phyloP scores from a whole-genome alignment of 352 stramenopile species.

The Pseudoperonospora humuli region DNA sequence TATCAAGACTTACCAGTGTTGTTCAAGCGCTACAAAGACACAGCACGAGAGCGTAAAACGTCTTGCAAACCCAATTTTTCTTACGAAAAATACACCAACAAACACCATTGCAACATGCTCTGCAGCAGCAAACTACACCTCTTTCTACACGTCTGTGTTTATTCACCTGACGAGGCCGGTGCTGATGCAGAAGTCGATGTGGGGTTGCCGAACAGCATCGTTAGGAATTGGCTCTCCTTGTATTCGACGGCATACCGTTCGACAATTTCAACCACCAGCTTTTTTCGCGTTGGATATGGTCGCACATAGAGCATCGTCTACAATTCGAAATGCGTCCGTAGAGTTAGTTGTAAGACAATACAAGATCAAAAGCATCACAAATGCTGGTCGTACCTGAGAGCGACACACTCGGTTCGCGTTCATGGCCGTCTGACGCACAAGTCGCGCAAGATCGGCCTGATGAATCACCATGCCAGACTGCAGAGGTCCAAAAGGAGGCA shows the following conservation, averaged over 20 bases:
- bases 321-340: constrained; percentile 5
- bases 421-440: constrained; percentile 83
- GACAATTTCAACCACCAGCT: constrained; percentile 83
- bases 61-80: too few species aligned
- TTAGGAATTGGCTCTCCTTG: constrained; percentile 77
- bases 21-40: too few species aligned
- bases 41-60: too few species aligned
- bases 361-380: background rate
- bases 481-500: constrained; percentile 68
- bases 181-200: constrained; percentile 14
- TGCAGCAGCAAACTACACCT: constrained; percentile 7
- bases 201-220: constrained; percentile 58
- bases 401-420: constrained; percentile 84
- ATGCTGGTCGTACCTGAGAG: constrained; percentile 40
- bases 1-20: too few species aligned
- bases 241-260: constrained; percentile 81
- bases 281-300: constrained; percentile 82
- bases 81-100: background rate
- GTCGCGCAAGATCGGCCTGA: constrained; percentile 48
- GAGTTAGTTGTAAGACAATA: background rate
- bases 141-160: constrained; percentile 4
- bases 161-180: constrained; percentile 14
- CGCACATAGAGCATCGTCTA: constrained; percentile 79
- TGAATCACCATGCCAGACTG: constrained; percentile 82
- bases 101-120: background rate